phyloP scores from a whole-genome alignment of 2,329 filamentous ascomycete genomes.

The Phialocephala subalpina region DNA sequence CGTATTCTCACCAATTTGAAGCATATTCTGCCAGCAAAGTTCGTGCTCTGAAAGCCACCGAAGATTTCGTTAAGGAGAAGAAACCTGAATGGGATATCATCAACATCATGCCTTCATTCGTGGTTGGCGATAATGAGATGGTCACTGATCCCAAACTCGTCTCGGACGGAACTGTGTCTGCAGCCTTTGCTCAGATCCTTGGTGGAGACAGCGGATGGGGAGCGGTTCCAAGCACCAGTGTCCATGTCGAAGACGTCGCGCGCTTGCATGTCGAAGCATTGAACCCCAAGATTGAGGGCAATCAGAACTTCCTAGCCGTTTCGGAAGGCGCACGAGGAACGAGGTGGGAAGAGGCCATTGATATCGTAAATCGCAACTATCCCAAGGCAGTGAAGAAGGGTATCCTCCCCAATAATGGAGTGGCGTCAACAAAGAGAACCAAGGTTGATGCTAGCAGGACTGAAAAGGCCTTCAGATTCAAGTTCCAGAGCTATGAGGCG shows the following conservation, averaged over 20 bases:
- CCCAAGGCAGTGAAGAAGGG: slow-evolving; percentile 41
- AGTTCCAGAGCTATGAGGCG: slow-evolving; percentile 45
- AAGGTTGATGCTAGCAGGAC: slow-evolving; percentile 43
- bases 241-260: slow-evolving; percentile 37
- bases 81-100: slow-evolving; percentile 37
- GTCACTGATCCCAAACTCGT: slow-evolving; percentile 29
- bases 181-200: slow-evolving; percentile 32
- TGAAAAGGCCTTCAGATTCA: slow-evolving; percentile 45
- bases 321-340: slow-evolving; percentile 37
- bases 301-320: slow-evolving; percentile 34
- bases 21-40: slow-evolving; percentile 45
- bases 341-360: slow-evolving; percentile 49
- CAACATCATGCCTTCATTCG: slow-evolving; percentile 37
- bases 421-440: slow-evolving; percentile 26
- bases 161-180: slow-evolving; percentile 27
- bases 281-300: slow-evolving; percentile 31
- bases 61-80: slow-evolving; percentile 35
- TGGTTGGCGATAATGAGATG: slow-evolving; percentile 37
- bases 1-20: slow-evolving; percentile 36
- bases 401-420: slow-evolving; percentile 36
- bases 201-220: slow-evolving; percentile 32
- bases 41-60: slow-evolving; percentile 38
- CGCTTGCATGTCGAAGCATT: slow-evolving; percentile 35
- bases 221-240: slow-evolving; percentile 29
- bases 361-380: slow-evolving; percentile 47